Evolutionary conservation across 805 yeast species (phyloP).

Genomic region (Yamadazyma sp.): DNA sequence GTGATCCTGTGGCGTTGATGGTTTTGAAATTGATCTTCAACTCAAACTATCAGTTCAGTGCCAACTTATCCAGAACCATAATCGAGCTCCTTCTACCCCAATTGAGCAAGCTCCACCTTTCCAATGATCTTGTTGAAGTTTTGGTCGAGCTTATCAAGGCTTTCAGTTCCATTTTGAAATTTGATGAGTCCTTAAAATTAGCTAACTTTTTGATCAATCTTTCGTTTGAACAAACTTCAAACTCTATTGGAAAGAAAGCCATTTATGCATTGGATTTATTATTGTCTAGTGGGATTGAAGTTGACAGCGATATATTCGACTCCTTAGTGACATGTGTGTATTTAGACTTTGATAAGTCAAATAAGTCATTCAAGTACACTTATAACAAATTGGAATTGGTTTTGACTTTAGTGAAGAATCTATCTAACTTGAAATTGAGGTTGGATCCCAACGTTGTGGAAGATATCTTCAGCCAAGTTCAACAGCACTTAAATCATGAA

Average conservation of each 20-base stretch:
- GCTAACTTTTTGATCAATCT: constrained; percentile 32
- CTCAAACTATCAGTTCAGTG: constrained; percentile 24
- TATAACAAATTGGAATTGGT: constrained; percentile 11
- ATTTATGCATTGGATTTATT: constrained; percentile 49
- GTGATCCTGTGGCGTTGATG: constrained; percentile 48
- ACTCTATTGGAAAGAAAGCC: constrained; percentile 46
- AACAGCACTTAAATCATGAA: constrained; percentile 16
- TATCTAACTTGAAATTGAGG: constrained; percentile 7
- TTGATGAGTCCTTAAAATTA: constrained; percentile 31
- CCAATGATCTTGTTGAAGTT: constrained; percentile 61
- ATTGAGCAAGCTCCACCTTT: constrained; percentile 31
- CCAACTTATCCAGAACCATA: constrained; percentile 26
- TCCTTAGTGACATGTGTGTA: constrained; percentile 17
- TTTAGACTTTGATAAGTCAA: constrained; percentile 12
- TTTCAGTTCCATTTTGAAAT: constrained; percentile 43
- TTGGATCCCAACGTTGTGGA: constrained; percentile 5
- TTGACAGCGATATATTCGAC: constrained; percentile 15
- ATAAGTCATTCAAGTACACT: constrained; percentile 19
- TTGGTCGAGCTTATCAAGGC: constrained; percentile 54
- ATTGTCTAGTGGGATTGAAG: constrained; percentile 21
- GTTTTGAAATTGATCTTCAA: constrained; percentile 48
- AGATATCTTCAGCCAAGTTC: constrained; percentile 20
- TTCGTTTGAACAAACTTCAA: constrained; percentile 39
- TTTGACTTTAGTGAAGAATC: constrained; percentile 14
- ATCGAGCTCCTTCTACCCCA: constrained; percentile 40